Evolutionary conservation across 768 basidiomycete genomes (phyloP).

Genomic region (Suillus luteus): DNA sequence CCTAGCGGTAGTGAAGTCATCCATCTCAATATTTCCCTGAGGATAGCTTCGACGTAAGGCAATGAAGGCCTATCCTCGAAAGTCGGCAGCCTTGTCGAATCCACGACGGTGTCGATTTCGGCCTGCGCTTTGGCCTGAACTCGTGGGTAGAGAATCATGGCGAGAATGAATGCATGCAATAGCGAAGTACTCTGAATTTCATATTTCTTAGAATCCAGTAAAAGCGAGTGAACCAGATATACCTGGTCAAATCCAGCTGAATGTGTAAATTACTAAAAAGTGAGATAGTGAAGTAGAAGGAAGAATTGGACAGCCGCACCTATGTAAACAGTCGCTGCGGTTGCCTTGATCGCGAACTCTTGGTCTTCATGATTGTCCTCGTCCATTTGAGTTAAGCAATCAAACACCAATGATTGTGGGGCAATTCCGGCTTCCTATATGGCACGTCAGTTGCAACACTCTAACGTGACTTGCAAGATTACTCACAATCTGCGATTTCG

Average conservation of each 20-base stretch:
- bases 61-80: conserved; percentile 23
- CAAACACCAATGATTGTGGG: conserved; percentile 27
- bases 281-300: neutral
- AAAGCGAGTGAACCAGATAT: neutral
- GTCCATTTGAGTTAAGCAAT: conserved; percentile 15
- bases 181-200: conserved; percentile 17
- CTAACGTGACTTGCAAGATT: neutral
- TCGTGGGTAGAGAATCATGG: conserved; percentile 24
- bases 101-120: conserved; percentile 23
- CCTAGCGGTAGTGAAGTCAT: conserved; percentile 25
- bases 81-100: conserved; percentile 22
- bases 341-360: conserved; percentile 27
- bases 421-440: conserved; percentile 24
- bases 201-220: neutral
- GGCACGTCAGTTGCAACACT: neutral
- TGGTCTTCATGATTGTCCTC: conserved; percentile 12
- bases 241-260: conserved; percentile 3
- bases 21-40: conserved; percentile 28
- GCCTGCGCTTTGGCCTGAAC: conserved; percentile 26
- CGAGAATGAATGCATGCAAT: conserved; percentile 23
- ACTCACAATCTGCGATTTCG: conserved; percentile 18
- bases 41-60: conserved; percentile 27
- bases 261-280: too few species aligned
- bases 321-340: conserved; percentile 23
- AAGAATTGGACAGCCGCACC: conserved; percentile 17